Evolutionary conservation across 495 filamentous ascomycete species (phyloP).

Genomic region (Talaromyces liani): DNA sequence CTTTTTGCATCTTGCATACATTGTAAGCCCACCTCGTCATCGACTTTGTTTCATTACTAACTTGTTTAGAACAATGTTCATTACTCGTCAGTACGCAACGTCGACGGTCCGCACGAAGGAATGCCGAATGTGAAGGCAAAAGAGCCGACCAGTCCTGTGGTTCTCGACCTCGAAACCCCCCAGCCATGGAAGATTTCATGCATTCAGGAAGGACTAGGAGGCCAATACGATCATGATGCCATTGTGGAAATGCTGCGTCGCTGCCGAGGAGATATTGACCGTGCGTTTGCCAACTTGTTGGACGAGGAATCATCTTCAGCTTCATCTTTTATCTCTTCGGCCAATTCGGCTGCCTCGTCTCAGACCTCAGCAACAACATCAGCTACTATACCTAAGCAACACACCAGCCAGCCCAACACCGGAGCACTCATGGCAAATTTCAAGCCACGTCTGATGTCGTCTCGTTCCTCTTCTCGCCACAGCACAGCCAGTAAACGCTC

Average conservation of each 20-base stretch:
- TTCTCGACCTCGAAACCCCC: slow-evolving; percentile 26
- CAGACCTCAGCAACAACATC: neutral
- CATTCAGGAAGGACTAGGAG: slow-evolving; percentile 50
- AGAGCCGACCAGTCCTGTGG: slow-evolving; percentile 14
- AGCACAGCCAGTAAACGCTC: slow-evolving; percentile 44
- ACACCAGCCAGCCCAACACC: neutral
- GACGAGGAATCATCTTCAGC: slow-evolving; percentile 38
- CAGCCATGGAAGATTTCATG: slow-evolving; percentile 56
- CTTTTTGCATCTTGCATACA: slow-evolving; percentile 60
- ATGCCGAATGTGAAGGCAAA: slow-evolving; percentile 32
- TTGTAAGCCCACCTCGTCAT: slow-evolving; percentile 44
- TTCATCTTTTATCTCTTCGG: slow-evolving; percentile 16
- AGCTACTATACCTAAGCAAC: slow-evolving; percentile 12
- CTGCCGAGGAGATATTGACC: slow-evolving; percentile 52
- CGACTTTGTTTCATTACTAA: neutral
- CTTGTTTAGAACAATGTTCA: slow-evolving; percentile 56
- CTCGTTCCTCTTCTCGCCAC: slow-evolving; percentile 37
- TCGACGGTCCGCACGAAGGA: slow-evolving; percentile 52
- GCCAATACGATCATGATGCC: slow-evolving; percentile 42
- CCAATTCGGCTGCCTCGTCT: slow-evolving; percentile 9
- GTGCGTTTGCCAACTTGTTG: slow-evolving; percentile 51
- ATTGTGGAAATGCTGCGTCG: slow-evolving; percentile 53
- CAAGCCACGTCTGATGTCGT: slow-evolving; percentile 30
- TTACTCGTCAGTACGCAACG: slow-evolving; percentile 64
- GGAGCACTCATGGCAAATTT: slow-evolving; percentile 19